These are phyloP conservation scores for Fusarium humuli DNA, from an alignment of 2,329 filamentous ascomycete species.

Conservation along the genomic window DNA sequence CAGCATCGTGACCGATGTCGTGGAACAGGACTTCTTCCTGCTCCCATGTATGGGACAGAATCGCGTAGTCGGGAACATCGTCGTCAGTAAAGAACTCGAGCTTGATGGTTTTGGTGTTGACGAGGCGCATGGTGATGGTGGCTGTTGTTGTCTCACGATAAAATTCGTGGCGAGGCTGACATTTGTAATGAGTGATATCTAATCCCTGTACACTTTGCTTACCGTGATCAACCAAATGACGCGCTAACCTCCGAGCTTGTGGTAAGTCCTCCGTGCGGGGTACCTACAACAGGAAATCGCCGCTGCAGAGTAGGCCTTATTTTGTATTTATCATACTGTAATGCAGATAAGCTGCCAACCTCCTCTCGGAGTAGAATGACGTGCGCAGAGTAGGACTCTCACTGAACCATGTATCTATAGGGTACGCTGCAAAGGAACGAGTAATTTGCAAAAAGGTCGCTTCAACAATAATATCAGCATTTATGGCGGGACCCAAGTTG, in stretches of 20 bases:
- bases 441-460: too few species aligned
- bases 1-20: background rate
- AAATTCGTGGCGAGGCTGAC: background rate
- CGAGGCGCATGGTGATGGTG: slow-evolving; percentile 19
- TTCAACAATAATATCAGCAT: too few species aligned
- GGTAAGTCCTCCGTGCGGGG: background rate
- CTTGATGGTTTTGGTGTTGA: slow-evolving; percentile 13
- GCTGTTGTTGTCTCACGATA: accelerated
- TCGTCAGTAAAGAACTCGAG: background rate
- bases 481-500: too few species aligned
- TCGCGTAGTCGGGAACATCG: slow-evolving; percentile 5
- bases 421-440: too few species aligned
- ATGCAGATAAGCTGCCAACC: too few species aligned
- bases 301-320: too few species aligned
- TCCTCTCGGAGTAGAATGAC: too few species aligned
- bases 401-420: too few species aligned
- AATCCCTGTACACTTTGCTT: background rate
- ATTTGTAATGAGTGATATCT: background rate
- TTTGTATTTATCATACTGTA: too few species aligned
- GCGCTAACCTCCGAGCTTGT: too few species aligned
- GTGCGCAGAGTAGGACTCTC: too few species aligned
- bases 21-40: slow-evolving; percentile 22
- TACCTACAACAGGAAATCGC: background rate
- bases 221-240: background rate
- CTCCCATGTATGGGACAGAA: slow-evolving; percentile 18